These are phyloP conservation scores for Chloropicon primus DNA, from an alignment of 139 green algal genomes.

Conservation along the genomic window DNA sequence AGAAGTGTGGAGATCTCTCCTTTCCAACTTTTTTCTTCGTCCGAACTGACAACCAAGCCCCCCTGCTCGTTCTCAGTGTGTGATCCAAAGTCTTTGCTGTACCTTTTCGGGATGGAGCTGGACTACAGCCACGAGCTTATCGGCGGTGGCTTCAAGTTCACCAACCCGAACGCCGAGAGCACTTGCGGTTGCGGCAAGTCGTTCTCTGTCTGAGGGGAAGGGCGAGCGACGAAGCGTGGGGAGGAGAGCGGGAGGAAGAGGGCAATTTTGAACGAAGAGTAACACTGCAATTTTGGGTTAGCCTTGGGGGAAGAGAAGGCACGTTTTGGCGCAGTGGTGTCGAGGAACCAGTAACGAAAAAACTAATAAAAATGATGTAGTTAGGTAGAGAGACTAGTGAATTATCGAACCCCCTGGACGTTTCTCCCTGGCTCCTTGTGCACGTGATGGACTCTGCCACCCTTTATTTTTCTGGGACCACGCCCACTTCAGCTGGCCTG, in stretches of 20 bases:
- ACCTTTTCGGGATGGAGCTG: slow-evolving; percentile 83
- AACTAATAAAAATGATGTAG: too few relatives aligned
- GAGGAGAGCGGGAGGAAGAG: neutral
- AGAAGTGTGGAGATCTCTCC: too few relatives aligned
- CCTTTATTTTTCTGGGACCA: too few relatives aligned
- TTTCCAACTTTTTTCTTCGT: too few relatives aligned
- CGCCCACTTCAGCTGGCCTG: slow-evolving; percentile 70
- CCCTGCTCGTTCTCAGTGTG: too few relatives aligned
- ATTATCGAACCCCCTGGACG: too few relatives aligned
- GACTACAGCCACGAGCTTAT: slow-evolving; percentile 74
- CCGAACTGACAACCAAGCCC: too few relatives aligned
- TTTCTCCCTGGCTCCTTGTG: too few relatives aligned
- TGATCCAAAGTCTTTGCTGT: slow-evolving; percentile 81
- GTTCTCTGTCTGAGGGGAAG: slow-evolving; percentile 46
- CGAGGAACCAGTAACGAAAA: neutral
- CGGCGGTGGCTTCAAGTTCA: slow-evolving; percentile 55
- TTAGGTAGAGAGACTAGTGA: too few relatives aligned
- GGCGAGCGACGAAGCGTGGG: too few relatives aligned
- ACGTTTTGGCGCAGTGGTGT: neutral
- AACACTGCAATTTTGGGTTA: neutral
- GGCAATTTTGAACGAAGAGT: neutral
- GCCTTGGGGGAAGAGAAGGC: too few relatives aligned
- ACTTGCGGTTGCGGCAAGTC: slow-evolving; percentile 77
- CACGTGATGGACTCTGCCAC: too few relatives aligned
- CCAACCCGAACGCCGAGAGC: slow-evolving; percentile 70